phyloP scores from a whole-genome alignment of 1,284 basidiomycete genomes.

The Pseudozyma sp. region DNA sequence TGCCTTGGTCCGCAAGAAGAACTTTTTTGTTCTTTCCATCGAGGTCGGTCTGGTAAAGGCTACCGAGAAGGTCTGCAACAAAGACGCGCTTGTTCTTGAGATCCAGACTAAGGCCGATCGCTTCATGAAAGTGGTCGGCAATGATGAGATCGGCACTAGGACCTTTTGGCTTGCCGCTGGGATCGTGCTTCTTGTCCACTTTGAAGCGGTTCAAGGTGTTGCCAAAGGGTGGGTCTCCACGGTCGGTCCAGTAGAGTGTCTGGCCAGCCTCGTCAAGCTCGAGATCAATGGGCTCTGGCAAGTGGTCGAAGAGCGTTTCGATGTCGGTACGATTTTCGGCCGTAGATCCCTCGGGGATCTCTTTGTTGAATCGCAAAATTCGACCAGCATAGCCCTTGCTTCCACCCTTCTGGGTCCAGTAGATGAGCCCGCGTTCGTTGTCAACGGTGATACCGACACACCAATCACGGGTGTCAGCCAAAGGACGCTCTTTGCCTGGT shows the following conservation, averaged over 20 bases:
- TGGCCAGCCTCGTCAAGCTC: neutral
- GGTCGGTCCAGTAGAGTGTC: conserved; percentile 1
- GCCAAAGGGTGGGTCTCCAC: neutral
- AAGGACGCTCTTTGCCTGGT: neutral
- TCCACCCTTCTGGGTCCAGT: neutral
- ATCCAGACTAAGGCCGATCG: neutral
- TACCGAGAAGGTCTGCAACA: neutral
- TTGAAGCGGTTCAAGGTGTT: conserved; percentile 2
- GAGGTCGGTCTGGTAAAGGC: neutral
- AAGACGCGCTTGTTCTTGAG: neutral
- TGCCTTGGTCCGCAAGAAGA: neutral
- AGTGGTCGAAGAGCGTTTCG: neutral
- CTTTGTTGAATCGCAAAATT: neutral
- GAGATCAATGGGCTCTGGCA: neutral
- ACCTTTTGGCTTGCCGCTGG: neutral
- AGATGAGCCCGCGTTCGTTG: neutral
- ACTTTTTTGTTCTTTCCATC: neutral
- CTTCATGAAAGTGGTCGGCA: neutral
- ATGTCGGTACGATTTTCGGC: neutral
- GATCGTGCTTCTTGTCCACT: conserved; percentile 1
- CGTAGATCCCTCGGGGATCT: neutral
- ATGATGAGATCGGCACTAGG: neutral
- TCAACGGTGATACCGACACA: neutral
- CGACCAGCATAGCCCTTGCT: neutral
- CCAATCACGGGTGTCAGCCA: neutral